Evolutionary conservation across 139 green algal genomes (phyloP).

Genomic region (Gonium pectorale): DNA sequence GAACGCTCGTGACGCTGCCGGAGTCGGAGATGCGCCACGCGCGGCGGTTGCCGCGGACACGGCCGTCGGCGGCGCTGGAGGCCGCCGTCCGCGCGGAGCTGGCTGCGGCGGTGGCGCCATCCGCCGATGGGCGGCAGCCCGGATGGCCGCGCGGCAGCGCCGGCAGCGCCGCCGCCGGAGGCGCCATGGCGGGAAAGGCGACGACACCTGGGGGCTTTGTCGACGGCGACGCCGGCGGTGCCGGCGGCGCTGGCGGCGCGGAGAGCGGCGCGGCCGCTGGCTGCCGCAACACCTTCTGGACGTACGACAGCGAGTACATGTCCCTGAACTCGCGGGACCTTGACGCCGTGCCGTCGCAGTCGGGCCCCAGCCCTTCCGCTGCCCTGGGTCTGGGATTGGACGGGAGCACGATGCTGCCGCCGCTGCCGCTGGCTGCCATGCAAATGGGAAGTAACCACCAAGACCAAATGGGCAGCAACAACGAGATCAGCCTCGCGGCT

Average conservation of each 20-base stretch:
- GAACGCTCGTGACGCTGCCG: constrained; percentile 2
- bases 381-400: background rate
- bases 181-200: too few relatives aligned
- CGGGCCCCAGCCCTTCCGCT: background rate
- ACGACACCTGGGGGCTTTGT: background rate
- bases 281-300: background rate
- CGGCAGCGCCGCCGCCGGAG: background rate
- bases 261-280: background rate
- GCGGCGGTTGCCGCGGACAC: background rate
- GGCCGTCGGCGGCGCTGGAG: constrained; percentile 24
- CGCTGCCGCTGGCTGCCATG: too few relatives aligned
- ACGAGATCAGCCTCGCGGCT: too few relatives aligned
- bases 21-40: background rate
- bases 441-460: too few relatives aligned
- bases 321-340: background rate
- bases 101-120: background rate
- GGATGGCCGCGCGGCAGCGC: background rate
- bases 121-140: background rate
- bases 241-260: background rate
- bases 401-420: background rate
- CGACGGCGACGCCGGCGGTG: background rate
- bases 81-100: constrained; percentile 5
- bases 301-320: constrained; percentile 19
- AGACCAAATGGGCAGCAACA: too few relatives aligned
- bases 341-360: background rate